Evolutionary conservation across 176 grass and related monocot species (phyloP).

Genomic region (Hyparrhenia diplandra): DNA sequence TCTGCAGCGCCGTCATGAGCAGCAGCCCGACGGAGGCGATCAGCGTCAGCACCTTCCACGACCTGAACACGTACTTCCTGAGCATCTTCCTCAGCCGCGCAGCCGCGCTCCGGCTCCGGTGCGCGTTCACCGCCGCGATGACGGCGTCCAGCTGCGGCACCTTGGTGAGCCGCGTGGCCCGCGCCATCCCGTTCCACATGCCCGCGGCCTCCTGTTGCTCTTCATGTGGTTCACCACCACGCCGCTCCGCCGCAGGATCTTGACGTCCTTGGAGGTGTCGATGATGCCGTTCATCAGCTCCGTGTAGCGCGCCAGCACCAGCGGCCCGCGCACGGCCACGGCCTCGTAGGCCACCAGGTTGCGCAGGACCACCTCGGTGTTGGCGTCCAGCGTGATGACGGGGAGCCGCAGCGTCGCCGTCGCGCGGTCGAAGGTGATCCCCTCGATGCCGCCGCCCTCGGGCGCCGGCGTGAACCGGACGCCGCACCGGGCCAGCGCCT

Average conservation of each 20-base stretch:
- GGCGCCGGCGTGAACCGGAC: constrained; percentile 8
- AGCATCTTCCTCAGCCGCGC: constrained; percentile 36
- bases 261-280: constrained; percentile 54
- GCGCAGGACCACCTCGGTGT: constrained; percentile 41
- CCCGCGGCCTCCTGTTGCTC: constrained; percentile 47
- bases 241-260: constrained; percentile 39
- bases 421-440: neutral
- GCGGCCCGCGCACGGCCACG: constrained; percentile 39
- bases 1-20: constrained; percentile 53
- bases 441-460: constrained; percentile 13
- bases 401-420: constrained; percentile 6
- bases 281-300: constrained; percentile 81
- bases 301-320: constrained; percentile 52
- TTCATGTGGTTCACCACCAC: constrained; percentile 60
- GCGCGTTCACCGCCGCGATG: constrained; percentile 48
- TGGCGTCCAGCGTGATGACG: constrained; percentile 21
- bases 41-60: constrained; percentile 70
- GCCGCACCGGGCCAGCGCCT: neutral
- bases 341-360: constrained; percentile 71
- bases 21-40: constrained; percentile 51
- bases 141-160: constrained; percentile 46
- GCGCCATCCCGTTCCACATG: constrained; percentile 66
- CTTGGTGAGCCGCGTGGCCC: constrained; percentile 48
- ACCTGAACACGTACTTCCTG: constrained; percentile 63
- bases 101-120: constrained; percentile 34